Percentiles rank a stretch among this genome's conserved stretches.
These are phyloP conservation scores for Scopulariopsis brevicaulis DNA, from an alignment of 2,329 filamentous ascomycete species.

Conservation along the genomic window DNA sequence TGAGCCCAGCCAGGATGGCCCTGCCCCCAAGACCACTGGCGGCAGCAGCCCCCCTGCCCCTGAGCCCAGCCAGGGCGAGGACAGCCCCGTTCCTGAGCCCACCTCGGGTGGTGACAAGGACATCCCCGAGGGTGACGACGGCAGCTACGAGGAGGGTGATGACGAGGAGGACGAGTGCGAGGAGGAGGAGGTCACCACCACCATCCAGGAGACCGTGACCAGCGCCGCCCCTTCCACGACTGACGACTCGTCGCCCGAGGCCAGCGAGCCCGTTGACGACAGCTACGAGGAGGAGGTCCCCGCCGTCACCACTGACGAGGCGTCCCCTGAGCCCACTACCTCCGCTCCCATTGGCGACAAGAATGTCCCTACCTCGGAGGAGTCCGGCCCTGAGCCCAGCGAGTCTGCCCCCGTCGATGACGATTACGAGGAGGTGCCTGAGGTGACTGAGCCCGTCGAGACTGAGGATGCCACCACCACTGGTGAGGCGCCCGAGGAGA, in stretches of 20 bases:
- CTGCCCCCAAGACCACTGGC: neutral
- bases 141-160: neutral
- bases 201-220: neutral
- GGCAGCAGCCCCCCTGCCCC: no score
- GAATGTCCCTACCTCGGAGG: constrained; percentile 12
- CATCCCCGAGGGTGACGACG: neutral
- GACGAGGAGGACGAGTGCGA: neutral
- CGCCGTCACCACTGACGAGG: constrained; percentile 6
- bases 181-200: neutral
- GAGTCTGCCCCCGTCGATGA: constrained; percentile 15
- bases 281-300: constrained; percentile 7
- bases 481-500: constrained; percentile 4
- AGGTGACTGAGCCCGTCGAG: neutral
- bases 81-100: neutral
- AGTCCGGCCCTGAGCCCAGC: constrained; percentile 18
- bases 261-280: constrained; percentile 17
- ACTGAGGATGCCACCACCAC: neutral
- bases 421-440: constrained; percentile 22
- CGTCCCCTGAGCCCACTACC: constrained; percentile 1
- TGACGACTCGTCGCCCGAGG: constrained; percentile 12
- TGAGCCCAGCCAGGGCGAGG: neutral
- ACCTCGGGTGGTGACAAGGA: no score
- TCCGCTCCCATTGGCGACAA: constrained; percentile 7
- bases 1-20: neutral
- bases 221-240: neutral